Conservation (phyloP, 2,329 filamentous ascomycete species). For the Beauveria sp. region DNA sequence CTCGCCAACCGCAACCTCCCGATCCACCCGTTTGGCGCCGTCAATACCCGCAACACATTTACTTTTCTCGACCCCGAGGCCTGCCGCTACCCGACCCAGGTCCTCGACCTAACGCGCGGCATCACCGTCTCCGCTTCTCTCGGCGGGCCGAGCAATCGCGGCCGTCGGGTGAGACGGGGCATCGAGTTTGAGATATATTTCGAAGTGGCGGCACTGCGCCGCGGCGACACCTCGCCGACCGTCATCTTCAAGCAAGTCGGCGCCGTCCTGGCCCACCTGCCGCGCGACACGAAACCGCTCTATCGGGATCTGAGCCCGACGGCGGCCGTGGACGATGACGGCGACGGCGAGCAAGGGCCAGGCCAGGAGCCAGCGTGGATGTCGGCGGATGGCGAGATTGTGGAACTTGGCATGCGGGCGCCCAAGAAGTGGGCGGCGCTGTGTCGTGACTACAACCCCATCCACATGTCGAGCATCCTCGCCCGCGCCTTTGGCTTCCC, state of each 20-base stretch:
- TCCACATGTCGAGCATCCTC: constrained; percentile 12
- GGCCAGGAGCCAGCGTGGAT: background rate
- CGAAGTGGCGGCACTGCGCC: constrained; percentile 3
- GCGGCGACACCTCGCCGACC: constrained; percentile 9
- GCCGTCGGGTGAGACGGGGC: constrained; percentile 10
- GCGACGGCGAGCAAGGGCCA: background rate
- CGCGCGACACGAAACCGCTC: constrained; percentile 7
- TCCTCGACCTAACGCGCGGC: constrained; percentile 5
- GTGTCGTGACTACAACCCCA: constrained; percentile 13
- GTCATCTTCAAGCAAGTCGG: constrained; percentile 11
- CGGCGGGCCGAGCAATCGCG: constrained; percentile 6
- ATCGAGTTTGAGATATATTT: constrained; percentile 12
- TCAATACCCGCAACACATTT: constrained; percentile 12
- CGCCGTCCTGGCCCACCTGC: constrained; percentile 5
- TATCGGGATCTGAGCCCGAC: background rate
- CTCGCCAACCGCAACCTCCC: constrained; percentile 11
- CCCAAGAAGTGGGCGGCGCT: constrained; percentile 11
- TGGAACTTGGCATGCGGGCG: constrained; percentile 9
- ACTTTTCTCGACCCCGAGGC: constrained; percentile 10
- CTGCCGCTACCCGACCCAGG: constrained; percentile 7
- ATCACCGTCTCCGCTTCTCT: constrained; percentile 11
- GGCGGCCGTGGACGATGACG: background rate
- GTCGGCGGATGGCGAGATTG: constrained; percentile 6
- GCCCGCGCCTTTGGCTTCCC: constrained; percentile 11
- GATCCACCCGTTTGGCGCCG: constrained; percentile 10